Conservation (phyloP, 345 rosid species). For the Linum tenue region DNA sequence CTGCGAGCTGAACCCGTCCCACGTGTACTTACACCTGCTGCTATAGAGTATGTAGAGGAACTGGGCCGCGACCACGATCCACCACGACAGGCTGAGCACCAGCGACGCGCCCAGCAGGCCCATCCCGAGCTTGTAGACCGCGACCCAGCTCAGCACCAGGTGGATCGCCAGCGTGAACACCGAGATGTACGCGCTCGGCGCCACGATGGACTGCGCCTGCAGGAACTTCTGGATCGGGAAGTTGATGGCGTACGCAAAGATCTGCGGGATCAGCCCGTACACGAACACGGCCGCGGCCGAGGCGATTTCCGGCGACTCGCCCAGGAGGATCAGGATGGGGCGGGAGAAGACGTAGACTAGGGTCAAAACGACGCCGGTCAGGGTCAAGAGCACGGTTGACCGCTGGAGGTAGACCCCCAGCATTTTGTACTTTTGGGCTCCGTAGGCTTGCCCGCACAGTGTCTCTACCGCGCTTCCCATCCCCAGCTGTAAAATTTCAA, state of each 20-base stretch:
- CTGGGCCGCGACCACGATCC: constrained; percentile 48
- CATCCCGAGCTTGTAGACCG: constrained; percentile 24
- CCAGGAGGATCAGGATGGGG: neutral
- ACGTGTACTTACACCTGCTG: constrained; percentile 33
- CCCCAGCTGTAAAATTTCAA: neutral
- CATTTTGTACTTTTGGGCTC: constrained; percentile 3
- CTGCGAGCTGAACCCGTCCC: constrained; percentile 36
- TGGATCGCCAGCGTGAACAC: neutral
- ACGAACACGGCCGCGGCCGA: constrained; percentile 1
- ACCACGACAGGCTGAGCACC: constrained; percentile 49
- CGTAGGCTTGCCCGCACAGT: constrained; percentile 4
- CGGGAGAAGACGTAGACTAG: neutral
- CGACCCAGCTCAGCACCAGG: neutral
- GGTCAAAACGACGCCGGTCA: neutral
- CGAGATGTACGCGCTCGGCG: constrained; percentile 1
- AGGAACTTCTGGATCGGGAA: constrained; percentile 6
- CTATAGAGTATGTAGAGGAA: constrained; percentile 37
- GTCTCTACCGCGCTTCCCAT: constrained; percentile 6
- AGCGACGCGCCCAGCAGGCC: constrained; percentile 47
- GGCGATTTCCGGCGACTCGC: neutral
- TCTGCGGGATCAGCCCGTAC: constrained; percentile 3
- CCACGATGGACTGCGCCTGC: constrained; percentile 2
- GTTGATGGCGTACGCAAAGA: constrained; percentile 3
- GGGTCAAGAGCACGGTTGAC: neutral
- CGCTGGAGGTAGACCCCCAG: constrained; percentile 5